These are phyloP conservation scores for Fusarium tjaetaba DNA, from an alignment of 2,329 filamentous ascomycete species.

Conservation along the genomic window DNA sequence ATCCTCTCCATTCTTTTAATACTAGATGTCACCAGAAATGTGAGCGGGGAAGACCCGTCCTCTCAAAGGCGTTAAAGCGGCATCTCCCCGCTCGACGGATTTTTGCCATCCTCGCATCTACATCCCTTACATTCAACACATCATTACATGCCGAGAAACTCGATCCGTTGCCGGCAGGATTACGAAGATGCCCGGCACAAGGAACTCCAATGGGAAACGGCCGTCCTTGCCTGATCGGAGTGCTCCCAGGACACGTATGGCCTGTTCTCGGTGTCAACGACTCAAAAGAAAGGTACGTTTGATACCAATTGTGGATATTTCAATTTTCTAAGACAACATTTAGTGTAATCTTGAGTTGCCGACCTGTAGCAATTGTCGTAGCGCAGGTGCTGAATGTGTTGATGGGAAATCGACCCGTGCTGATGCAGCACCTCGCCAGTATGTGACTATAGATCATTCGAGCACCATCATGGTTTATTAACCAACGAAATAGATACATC, in stretches of 20 bases:
- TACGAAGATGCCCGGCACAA: constrained; percentile 24
- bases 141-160: background rate
- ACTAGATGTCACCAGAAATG: background rate
- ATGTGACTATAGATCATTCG: background rate
- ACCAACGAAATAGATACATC: constrained; percentile 37
- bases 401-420: constrained; percentile 55
- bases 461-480: background rate
- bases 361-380: constrained; percentile 55
- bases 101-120: constrained; percentile 19
- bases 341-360: constrained; percentile 58
- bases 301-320: background rate
- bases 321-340: background rate
- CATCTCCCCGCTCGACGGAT: constrained; percentile 25
- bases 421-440: constrained; percentile 56
- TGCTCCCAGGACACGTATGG: constrained; percentile 34
- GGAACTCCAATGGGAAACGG: background rate
- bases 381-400: constrained; percentile 53
- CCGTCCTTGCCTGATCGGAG: background rate
- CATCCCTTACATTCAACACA: background rate
- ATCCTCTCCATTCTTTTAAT: constrained; percentile 5
- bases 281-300: constrained; percentile 58
- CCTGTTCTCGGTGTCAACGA: constrained; percentile 54
- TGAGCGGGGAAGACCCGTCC: constrained; percentile 18
- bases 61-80: constrained; percentile 9
- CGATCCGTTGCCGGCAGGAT: background rate